Conservation (phyloP, 352 stramenopile genomes). For the Nothophytophthora sp. region DNA sequence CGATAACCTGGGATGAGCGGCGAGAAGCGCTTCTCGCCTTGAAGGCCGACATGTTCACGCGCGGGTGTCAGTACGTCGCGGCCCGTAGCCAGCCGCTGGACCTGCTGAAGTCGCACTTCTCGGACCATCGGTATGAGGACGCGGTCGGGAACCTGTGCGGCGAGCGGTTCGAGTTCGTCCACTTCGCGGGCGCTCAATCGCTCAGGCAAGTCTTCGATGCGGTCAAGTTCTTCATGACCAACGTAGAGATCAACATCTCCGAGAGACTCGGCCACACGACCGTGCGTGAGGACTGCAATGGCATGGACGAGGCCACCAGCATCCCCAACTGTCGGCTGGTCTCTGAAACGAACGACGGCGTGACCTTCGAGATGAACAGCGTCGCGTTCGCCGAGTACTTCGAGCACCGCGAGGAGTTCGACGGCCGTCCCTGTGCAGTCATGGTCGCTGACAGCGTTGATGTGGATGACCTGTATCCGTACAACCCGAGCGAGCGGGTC, state of each 20-base stretch:
- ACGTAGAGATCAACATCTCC: slow-evolving; percentile 63
- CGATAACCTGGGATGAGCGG: not conserved
- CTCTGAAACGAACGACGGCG: slow-evolving; percentile 22
- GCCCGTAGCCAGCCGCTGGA: not conserved
- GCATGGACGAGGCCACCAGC: slow-evolving; percentile 16
- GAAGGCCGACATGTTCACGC: too few species aligned
- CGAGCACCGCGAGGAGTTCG: slow-evolving; percentile 13
- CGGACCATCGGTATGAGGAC: slow-evolving; percentile 13
- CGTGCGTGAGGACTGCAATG: slow-evolving; percentile 51
- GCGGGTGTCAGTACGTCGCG: too few species aligned
- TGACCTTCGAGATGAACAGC: slow-evolving; percentile 19
- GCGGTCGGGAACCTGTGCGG: slow-evolving; percentile 33
- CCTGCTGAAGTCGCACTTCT: not conserved
- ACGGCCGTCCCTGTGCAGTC: slow-evolving; percentile 23
- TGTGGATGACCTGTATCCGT: slow-evolving; percentile 47
- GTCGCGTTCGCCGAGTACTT: slow-evolving; percentile 27
- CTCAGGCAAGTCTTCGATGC: slow-evolving; percentile 60
- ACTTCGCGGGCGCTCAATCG: slow-evolving; percentile 41
- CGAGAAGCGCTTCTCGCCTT: too few species aligned
- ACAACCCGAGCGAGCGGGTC: slow-evolving; percentile 26
- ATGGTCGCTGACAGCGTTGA: slow-evolving; percentile 44
- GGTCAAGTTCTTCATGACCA: slow-evolving; percentile 43
- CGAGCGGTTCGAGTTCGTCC: slow-evolving; percentile 34
- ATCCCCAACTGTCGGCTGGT: slow-evolving; percentile 48
- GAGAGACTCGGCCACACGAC: slow-evolving; percentile 49